Percentiles rank a stretch among this genome's conserved stretches.
Conservation (phyloP, 805 yeast genomes). For the Saccharomycopsis sp. region DNA sequence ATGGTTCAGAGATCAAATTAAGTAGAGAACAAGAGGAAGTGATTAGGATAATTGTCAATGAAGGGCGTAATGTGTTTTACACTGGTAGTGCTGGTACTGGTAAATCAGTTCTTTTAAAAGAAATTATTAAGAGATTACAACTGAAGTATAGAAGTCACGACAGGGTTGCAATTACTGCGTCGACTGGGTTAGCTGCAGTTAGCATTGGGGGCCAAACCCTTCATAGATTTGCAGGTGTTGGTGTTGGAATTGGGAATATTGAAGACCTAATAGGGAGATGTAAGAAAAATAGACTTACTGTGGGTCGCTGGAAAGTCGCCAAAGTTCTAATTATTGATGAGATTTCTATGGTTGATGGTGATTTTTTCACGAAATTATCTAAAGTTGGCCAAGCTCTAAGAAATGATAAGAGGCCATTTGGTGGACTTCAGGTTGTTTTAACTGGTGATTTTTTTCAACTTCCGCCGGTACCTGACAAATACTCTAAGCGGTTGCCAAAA, state of each 20-base stretch:
- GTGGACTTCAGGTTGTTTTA: slow-evolving; percentile 83
- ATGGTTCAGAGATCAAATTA: slow-evolving; percentile 22
- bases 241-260: slow-evolving; percentile 56
- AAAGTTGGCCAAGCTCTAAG: slow-evolving; percentile 55
- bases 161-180: slow-evolving; percentile 82
- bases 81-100: slow-evolving; percentile 91
- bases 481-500: slow-evolving; percentile 29
- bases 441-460: slow-evolving; percentile 97
- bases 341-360: slow-evolving; percentile 88
- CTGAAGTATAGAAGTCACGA: slow-evolving; percentile 36
- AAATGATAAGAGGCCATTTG: slow-evolving; percentile 59
- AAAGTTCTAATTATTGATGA: slow-evolving; percentile 83
- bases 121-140: slow-evolving; percentile 50
- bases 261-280: slow-evolving; percentile 42
- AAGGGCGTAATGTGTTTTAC: slow-evolving; percentile 53
- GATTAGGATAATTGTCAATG: slow-evolving; percentile 43
- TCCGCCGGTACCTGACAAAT: slow-evolving; percentile 70
- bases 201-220: slow-evolving; percentile 88
- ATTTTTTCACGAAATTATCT: slow-evolving; percentile 67
- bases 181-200: slow-evolving; percentile 94
- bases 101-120: slow-evolving; percentile 61
- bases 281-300: slow-evolving; percentile 36
- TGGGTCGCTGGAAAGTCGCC: slow-evolving; percentile 56
- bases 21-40: slow-evolving; percentile 47
- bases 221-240: slow-evolving; percentile 81